Percentiles rank a stretch among this genome's conserved stretches.
Evolutionary conservation across 495 filamentous ascomycete genomes (phyloP).

Genomic region (Beverwykella pulmonaria): DNA sequence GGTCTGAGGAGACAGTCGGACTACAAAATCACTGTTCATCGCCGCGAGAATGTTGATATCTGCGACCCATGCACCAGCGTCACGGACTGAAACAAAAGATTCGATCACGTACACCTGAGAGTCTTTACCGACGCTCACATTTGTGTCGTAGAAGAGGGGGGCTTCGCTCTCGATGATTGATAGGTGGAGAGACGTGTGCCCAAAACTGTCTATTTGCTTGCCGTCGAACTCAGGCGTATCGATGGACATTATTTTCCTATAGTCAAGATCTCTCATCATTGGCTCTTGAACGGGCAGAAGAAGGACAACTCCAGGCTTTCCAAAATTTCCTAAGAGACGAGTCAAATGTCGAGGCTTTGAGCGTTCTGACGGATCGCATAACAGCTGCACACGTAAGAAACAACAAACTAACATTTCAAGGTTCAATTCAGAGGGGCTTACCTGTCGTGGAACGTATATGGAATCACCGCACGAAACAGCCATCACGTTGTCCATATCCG

Average conservation of each 20-base stretch:
- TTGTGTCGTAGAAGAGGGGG: constrained; percentile 35
- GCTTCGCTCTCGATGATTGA: constrained; percentile 46
- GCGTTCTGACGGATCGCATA: too few relatives aligned
- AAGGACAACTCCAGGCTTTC: constrained; percentile 9
- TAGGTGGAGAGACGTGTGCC: constrained; percentile 47
- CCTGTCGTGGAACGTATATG: constrained; percentile 13
- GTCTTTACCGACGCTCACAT: constrained; percentile 34
- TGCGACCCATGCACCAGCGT: constrained; percentile 46
- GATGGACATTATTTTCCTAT: background rate
- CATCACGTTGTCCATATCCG: background rate
- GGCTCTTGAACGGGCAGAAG: background rate
- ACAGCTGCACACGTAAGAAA: too few relatives aligned
- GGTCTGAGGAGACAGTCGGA: background rate
- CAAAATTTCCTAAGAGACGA: constrained; percentile 3
- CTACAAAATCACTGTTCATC: background rate
- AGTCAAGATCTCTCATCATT: background rate
- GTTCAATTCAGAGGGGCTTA: background rate
- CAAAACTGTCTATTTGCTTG: constrained; percentile 38
- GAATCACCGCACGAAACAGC: constrained; percentile 8
- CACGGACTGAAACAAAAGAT: constrained; percentile 43
- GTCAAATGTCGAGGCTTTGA: background rate
- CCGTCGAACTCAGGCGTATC: constrained; percentile 10
- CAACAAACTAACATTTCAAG: too few relatives aligned
- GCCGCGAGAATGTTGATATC: constrained; percentile 46
- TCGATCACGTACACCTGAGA: constrained; percentile 43